Percentiles rank a stretch among this genome's conserved stretches.
These are phyloP conservation scores for Setaria italica DNA, from an alignment of 202 grass and related monocot genomes.

Conservation along the genomic window DNA sequence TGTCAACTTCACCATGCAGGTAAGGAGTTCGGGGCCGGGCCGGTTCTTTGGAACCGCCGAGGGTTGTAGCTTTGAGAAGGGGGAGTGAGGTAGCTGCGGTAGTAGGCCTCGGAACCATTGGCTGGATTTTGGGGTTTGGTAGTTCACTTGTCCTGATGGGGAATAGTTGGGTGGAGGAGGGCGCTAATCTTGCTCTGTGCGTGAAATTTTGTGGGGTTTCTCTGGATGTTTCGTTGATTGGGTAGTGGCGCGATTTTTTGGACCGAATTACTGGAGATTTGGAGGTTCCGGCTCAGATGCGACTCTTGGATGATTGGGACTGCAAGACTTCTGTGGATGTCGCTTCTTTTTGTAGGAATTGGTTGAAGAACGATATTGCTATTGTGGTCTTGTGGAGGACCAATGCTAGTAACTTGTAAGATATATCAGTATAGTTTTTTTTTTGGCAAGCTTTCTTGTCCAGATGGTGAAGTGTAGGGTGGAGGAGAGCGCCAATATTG, in stretches of 20 bases:
- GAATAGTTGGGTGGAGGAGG: neutral
- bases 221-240: neutral
- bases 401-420: too few species aligned
- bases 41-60: neutral
- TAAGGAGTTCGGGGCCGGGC: neutral
- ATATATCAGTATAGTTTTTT: too few species aligned
- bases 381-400: too few species aligned
- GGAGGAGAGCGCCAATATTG: too few species aligned
- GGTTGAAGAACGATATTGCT: too few species aligned
- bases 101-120: neutral
- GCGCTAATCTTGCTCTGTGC: neutral
- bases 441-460: too few species aligned
- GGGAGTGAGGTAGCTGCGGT: neutral
- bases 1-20: conserved; percentile 97
- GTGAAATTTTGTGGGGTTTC: neutral
- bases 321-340: too few species aligned
- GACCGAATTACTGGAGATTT: conserved; percentile 4
- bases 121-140: neutral
- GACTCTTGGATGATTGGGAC: neutral
- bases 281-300: neutral
- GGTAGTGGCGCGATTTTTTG: neutral
- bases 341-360: too few species aligned
- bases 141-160: neutral
- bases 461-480: too few species aligned
- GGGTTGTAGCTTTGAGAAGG: neutral